Conservation (phyloP, 768 basidiomycete species). For the Pleurotus pulmonarius region DNA sequence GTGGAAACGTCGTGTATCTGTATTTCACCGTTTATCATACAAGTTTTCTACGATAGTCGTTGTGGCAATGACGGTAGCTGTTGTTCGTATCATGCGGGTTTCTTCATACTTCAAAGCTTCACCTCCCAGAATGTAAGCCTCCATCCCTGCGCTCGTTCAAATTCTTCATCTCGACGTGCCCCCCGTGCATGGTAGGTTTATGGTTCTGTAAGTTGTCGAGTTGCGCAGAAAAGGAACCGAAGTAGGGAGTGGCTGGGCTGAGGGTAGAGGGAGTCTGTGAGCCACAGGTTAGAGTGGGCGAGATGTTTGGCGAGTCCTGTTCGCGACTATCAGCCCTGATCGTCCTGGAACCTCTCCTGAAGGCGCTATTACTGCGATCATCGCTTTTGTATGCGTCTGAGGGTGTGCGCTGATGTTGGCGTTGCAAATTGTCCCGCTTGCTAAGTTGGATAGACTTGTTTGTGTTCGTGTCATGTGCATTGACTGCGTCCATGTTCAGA, state of each 20-base stretch:
- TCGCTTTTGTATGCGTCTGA: constrained; percentile 3
- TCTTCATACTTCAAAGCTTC: too few species aligned
- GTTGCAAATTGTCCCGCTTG: constrained; percentile 12
- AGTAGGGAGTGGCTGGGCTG: constrained; percentile 71
- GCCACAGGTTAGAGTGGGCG: constrained; percentile 69
- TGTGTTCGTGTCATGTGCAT: constrained; percentile 12
- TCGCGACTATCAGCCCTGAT: constrained; percentile 24
- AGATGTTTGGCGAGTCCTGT: constrained; percentile 50
- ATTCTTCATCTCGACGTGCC: not conserved
- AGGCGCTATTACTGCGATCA: constrained; percentile 6
- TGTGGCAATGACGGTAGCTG: too few species aligned
- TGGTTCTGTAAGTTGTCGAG: constrained; percentile 7
- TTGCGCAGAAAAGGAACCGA: constrained; percentile 46
- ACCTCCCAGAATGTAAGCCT: too few species aligned
- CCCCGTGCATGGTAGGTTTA: not conserved
- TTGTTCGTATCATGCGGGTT: too few species aligned
- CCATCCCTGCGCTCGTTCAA: not conserved
- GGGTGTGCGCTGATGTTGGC: constrained; percentile 8
- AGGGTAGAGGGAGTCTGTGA: constrained; percentile 60
- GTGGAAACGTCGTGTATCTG: too few species aligned
- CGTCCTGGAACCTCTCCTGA: not conserved
- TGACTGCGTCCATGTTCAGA: constrained; percentile 11
- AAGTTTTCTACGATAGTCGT: too few species aligned
- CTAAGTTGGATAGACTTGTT: constrained; percentile 12
- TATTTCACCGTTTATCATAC: too few species aligned